A percentile compares a stretch with the other conserved stretches of the same genome.
phyloP scores from a whole-genome alignment of 495 filamentous ascomycete species.

The Daldinia loculata region DNA sequence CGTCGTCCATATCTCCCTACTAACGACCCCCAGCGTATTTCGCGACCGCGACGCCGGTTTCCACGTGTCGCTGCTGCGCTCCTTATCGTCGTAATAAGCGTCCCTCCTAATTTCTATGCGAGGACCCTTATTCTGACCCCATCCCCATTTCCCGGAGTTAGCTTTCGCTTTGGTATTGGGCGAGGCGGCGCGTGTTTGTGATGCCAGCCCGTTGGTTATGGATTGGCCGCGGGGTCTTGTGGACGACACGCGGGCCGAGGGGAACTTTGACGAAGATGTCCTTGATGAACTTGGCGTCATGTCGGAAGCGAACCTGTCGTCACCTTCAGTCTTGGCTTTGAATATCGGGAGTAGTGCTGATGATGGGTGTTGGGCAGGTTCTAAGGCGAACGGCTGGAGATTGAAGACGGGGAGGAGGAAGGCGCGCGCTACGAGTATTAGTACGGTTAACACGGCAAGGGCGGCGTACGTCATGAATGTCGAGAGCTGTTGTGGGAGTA shows the following conservation, averaged over 20 bases:
- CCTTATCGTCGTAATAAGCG: constrained; percentile 48
- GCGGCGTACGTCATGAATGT: constrained; percentile 81
- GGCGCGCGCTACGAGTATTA: constrained; percentile 68
- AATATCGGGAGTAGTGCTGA: constrained; percentile 53
- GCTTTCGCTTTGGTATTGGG: constrained; percentile 23
- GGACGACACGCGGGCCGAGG: constrained; percentile 35
- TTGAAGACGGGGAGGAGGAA: constrained; percentile 61
- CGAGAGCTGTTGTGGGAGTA: constrained; percentile 85
- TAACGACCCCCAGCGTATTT: constrained; percentile 41
- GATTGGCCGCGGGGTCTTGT: constrained; percentile 37
- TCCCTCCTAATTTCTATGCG: constrained; percentile 55
- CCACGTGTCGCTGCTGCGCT: constrained; percentile 43
- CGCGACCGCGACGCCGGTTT: constrained; percentile 16
- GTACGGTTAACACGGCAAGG: constrained; percentile 67
- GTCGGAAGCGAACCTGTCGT: constrained; percentile 48
- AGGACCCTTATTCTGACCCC: constrained; percentile 45
- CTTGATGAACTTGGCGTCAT: constrained; percentile 24
- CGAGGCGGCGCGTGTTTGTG: constrained; percentile 20
- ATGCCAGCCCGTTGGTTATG: constrained; percentile 24
- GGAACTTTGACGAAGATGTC: constrained; percentile 43
- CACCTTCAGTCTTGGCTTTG: constrained; percentile 58
- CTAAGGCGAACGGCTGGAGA: constrained; percentile 56
- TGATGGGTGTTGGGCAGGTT: constrained; percentile 34
- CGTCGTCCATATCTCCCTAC: constrained; percentile 57
- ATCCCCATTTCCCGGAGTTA: constrained; percentile 52